phyloP scores from a whole-genome alignment of 2,329 filamentous ascomycete genomes.

The Boeremia lycopersici region DNA sequence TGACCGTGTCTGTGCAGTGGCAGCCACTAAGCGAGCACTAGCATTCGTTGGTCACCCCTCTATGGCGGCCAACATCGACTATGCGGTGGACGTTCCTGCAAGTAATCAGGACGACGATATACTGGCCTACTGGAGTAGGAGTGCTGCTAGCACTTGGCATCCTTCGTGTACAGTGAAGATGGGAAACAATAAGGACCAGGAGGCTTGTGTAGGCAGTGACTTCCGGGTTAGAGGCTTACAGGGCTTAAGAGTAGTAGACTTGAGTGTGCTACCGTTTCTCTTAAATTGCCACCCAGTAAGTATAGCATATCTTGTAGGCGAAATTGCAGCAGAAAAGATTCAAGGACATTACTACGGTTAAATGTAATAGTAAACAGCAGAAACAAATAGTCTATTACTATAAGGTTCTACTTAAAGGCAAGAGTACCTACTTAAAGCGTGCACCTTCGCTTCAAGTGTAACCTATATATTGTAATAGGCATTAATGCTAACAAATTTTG shows the following conservation, averaged over 20 bases:
- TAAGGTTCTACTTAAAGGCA: too few relatives aligned
- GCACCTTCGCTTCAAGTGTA: too few relatives aligned
- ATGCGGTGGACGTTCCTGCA: neutral
- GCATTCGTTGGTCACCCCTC: neutral
- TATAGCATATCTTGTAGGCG: constrained; percentile 50
- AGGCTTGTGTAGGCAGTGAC: constrained; percentile 54
- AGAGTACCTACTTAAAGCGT: too few relatives aligned
- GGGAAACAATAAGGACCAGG: constrained; percentile 50
- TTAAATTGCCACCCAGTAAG: constrained; percentile 59
- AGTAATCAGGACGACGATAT: neutral
- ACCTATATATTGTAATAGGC: too few relatives aligned
- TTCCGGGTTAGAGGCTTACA: constrained; percentile 52
- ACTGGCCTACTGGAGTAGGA: neutral
- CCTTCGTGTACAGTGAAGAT: neutral
- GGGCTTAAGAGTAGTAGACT: constrained; percentile 53
- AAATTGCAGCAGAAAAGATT: constrained; percentile 19
- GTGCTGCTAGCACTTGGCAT: neutral
- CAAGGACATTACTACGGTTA: too few relatives aligned
- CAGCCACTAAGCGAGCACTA: neutral
- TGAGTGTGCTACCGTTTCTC: constrained; percentile 27
- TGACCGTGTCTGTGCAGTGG: neutral
- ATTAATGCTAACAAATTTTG: too few relatives aligned
- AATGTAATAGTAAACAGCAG: too few relatives aligned
- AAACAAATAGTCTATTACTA: too few relatives aligned
- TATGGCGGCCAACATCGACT: neutral